phyloP scores from a whole-genome alignment of 2,329 filamentous ascomycete genomes.

The Macroventuria anomochaeta region DNA sequence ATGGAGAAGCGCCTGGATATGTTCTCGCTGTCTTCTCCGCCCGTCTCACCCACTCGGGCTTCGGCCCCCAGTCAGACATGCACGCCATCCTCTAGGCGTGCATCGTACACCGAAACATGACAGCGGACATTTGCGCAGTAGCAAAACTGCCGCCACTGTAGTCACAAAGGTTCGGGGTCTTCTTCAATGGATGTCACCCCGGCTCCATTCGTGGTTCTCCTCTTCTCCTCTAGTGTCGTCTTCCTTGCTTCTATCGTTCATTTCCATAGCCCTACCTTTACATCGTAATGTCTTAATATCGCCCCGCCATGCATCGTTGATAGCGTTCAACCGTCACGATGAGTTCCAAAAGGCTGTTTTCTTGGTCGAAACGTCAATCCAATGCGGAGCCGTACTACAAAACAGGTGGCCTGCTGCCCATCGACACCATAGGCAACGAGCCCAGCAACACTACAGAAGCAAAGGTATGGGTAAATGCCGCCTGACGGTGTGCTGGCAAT shows the following conservation, averaged over 20 bases:
- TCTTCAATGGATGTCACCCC: slow-evolving; percentile 9
- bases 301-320: not conserved
- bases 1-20: slow-evolving; percentile 1
- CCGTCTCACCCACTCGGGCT: slow-evolving; percentile 9
- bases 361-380: slow-evolving; percentile 53
- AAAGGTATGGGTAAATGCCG: slow-evolving; percentile 38
- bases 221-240: not conserved
- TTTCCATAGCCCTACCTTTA: not conserved
- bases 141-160: slow-evolving; percentile 15
- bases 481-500: slow-evolving; percentile 40
- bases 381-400: slow-evolving; percentile 45
- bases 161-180: slow-evolving; percentile 12
- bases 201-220: not conserved
- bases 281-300: slow-evolving; percentile 16
- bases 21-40: not conserved
- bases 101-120: slow-evolving; percentile 19
- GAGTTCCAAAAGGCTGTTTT: slow-evolving; percentile 53
- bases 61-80: slow-evolving; percentile 4
- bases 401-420: slow-evolving; percentile 48
- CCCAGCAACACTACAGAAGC: slow-evolving; percentile 21
- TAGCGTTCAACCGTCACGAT: slow-evolving; percentile 30
- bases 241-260: not conserved
- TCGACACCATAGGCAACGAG: slow-evolving; percentile 18
- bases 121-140: slow-evolving; percentile 19
- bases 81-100: slow-evolving; percentile 10